A percentile compares a stretch with the other conserved stretches of the same genome.
Evolutionary conservation across 1,284 basidiomycete species (phyloP).

Genomic region (Leccinum huronense): DNA sequence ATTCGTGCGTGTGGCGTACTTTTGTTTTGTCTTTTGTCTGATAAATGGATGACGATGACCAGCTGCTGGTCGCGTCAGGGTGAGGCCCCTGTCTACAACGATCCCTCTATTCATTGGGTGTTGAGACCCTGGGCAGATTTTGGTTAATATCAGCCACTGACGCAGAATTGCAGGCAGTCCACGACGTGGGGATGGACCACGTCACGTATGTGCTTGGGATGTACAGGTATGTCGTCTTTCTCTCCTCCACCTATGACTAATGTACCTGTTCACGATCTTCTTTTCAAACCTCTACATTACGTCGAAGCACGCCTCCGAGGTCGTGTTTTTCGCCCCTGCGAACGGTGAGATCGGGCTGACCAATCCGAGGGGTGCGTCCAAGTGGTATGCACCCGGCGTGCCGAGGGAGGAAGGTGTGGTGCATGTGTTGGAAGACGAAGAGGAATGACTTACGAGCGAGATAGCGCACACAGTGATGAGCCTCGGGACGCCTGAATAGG

Average conservation of each 20-base stretch:
- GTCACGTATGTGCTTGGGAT: conserved; percentile 85
- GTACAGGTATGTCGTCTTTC: conserved; percentile 52
- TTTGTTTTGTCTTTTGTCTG: not conserved
- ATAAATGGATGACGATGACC: conserved; percentile 6
- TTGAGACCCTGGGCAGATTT: conserved; percentile 39
- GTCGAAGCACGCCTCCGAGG: conserved; percentile 7
- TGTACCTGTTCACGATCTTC: conserved; percentile 64
- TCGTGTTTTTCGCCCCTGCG: conserved; percentile 24
- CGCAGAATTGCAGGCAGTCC: conserved; percentile 74
- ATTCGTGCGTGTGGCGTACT: conserved; percentile 57
- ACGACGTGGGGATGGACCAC: conserved; percentile 78
- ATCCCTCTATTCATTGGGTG: not conserved
- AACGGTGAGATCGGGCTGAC: conserved; percentile 36
- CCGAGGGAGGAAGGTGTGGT: conserved; percentile 30
- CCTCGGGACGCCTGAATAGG: not conserved
- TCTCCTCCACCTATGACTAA: not conserved
- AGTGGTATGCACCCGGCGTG: conserved; percentile 41
- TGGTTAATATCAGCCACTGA: conserved; percentile 92
- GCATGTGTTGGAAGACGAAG: conserved; percentile 38
- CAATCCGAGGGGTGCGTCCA: conserved; percentile 26
- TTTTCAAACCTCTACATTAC: conserved; percentile 58
- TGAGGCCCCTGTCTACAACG: conserved; percentile 19
- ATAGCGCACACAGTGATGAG: not conserved
- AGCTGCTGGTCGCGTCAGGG: conserved; percentile 72
- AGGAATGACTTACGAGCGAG: conserved; percentile 21